Percentiles rank a stretch among this genome's conserved stretches.
Evolutionary conservation across 176 grass and related monocot genomes (phyloP).

Genomic region (Oryza longistaminata): DNA sequence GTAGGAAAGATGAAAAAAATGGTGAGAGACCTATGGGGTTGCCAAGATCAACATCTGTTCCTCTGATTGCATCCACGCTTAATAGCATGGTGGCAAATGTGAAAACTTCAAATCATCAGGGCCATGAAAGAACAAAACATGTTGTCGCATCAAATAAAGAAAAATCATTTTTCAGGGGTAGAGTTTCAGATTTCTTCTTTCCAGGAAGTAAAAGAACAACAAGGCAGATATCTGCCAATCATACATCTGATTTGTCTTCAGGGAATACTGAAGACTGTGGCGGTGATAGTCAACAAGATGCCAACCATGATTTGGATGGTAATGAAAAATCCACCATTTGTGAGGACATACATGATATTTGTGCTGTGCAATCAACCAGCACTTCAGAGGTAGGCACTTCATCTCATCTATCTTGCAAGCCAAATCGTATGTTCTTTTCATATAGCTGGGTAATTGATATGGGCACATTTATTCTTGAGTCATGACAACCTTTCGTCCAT

Average conservation of each 20-base stretch:
- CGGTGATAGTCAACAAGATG: conserved; percentile 7
- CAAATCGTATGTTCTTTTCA: neutral
- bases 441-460: neutral
- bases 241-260: conserved; percentile 24
- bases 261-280: conserved; percentile 25
- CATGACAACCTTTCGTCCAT: neutral
- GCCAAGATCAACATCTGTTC: conserved; percentile 49
- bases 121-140: conserved; percentile 31
- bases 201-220: conserved; percentile 56
- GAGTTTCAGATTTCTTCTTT: conserved; percentile 81
- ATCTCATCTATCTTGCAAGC: neutral
- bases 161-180: conserved; percentile 66
- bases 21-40: conserved; percentile 43
- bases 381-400: conserved; percentile 39
- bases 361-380: conserved; percentile 24
- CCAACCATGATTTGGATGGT: neutral
- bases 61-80: conserved; percentile 50
- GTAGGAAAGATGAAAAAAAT: conserved; percentile 36
- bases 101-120: conserved; percentile 44
- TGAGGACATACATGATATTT: conserved; percentile 18
- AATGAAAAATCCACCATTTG: conserved; percentile 7
- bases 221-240: conserved; percentile 37
- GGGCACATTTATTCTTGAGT: neutral
- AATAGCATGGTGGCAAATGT: conserved; percentile 44
- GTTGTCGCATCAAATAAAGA: conserved; percentile 45